Evolutionary conservation across 768 basidiomycete genomes (phyloP), one percentile per base, ranked within the genome.

Genomic region (Chiua virens): DNA sequence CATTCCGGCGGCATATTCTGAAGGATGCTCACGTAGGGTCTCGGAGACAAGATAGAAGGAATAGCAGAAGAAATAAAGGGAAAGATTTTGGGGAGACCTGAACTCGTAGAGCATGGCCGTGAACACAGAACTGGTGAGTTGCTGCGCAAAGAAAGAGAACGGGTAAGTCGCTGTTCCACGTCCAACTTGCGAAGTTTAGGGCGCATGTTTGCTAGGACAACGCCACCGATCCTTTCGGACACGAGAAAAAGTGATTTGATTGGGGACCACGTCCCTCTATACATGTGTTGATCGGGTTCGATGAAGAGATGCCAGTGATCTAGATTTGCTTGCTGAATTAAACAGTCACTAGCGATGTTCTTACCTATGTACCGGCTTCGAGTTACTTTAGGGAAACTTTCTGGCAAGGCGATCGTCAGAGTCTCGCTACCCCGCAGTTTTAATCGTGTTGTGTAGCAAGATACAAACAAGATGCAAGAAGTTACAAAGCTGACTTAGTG

Each of bases 81-180:
- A 17, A 75, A 73, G 61, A 49, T 77, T 15, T 57, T 61, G 40
- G 54, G 57, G 28, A 69, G 74, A 42, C 72, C 67, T 3, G 71
- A 71, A 8, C 45, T 73, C 18, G 71, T 65, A 5, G 57, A 75
- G 57, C 68, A 68, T 34, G 77, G 77, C 2, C 66, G 55, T 34
- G 69, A 75, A 23, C 63, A 63, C 45, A 69, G 67, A 58, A 72
- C 71, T 0, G 78, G 78, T 30, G 71, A 72, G 49, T 50, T 74
- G 54, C 71, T 72, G 69, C 62, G 56, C 45, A 72, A 63, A 57
- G 57, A 76, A 59, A 49, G 59, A 32, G 66, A 67, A 45, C 61
- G 62, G 46, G 69, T 59, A 7, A n/a, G 57, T 45, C 20, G 10
- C n/a, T 8, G 15, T 34, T 17, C 2, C 0, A 20, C 17, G n/a